Conservation (phyloP, 345 rosid genomes). For the Moringa oleifera region DNA sequence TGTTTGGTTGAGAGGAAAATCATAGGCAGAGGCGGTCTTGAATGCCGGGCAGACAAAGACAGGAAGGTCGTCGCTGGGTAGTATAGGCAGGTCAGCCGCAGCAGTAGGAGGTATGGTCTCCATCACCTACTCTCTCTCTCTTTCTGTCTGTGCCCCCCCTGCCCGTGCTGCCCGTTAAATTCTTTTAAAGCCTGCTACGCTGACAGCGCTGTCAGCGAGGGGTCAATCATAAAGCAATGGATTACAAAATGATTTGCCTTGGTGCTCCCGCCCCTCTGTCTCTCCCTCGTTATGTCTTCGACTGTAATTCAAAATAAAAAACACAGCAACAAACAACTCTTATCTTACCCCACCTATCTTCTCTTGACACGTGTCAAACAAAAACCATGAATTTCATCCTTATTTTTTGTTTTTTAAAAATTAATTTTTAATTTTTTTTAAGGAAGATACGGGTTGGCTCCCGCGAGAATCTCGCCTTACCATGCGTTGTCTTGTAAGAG, state of each 20-base stretch:
- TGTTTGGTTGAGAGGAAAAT: not conserved
- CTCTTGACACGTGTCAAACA: constrained; percentile 37
- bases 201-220: constrained; percentile 48
- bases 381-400: constrained; percentile 7
- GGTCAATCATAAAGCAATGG: constrained; percentile 67
- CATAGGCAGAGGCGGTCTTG: constrained; percentile 22
- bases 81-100: not conserved
- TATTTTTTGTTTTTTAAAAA: not conserved
- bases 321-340: not conserved
- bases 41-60: constrained; percentile 45
- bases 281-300: constrained; percentile 29
- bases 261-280: constrained; percentile 10
- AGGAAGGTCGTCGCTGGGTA: constrained; percentile 25
- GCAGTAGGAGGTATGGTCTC: constrained; percentile 35
- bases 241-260: constrained; percentile 57
- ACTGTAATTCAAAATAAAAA: constrained; percentile 15
- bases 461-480: constrained; percentile 60
- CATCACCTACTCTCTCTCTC: constrained; percentile 12
- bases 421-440: too few species aligned
- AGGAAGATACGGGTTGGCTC: constrained; percentile 14
- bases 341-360: constrained; percentile 15
- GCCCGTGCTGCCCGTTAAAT: constrained; percentile 10
- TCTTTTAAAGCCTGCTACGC: constrained; percentile 22
- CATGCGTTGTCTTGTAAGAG: constrained; percentile 23
- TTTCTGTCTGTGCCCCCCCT: not conserved